Evolutionary conservation across 345 rosid genomes (phyloP).

Genomic region (Arabis alpina): DNA sequence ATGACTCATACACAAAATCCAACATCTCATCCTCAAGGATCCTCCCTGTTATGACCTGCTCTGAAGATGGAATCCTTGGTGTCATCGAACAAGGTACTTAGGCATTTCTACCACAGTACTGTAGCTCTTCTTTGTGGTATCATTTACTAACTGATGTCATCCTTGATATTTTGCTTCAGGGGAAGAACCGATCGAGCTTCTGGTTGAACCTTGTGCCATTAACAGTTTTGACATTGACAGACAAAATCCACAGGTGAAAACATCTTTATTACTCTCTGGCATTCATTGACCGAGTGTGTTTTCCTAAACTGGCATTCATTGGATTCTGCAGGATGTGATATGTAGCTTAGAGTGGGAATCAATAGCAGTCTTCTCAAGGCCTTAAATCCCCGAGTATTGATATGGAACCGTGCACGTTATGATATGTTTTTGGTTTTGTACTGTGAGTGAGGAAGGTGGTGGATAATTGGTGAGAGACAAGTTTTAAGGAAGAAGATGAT

Average conservation of each 20-base stretch:
- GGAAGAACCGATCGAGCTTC: conserved; percentile 71
- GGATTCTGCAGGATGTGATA: conserved; percentile 67
- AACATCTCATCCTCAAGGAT: conserved; percentile 66
- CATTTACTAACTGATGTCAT: conserved; percentile 5
- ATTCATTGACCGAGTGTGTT: neutral
- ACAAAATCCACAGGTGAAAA: conserved; percentile 71
- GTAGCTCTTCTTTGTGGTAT: neutral
- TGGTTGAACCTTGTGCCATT: conserved; percentile 91
- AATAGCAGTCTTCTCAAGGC: conserved; percentile 65
- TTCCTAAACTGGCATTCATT: conserved; percentile 13
- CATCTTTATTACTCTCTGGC: neutral
- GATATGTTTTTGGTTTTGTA: conserved; percentile 23
- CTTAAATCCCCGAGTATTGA: conserved; percentile 24
- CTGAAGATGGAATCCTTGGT: conserved; percentile 94
- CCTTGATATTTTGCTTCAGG: conserved; percentile 45
- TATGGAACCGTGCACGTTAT: neutral
- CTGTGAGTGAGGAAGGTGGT: conserved; percentile 14
- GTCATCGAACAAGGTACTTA: conserved; percentile 70
- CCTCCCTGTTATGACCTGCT: conserved; percentile 84
- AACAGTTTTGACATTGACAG: conserved; percentile 89
- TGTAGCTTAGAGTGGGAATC: conserved; percentile 97
- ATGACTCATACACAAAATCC: conserved; percentile 63
- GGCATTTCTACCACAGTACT: conserved; percentile 20
- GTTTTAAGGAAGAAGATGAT: conserved; percentile 1
- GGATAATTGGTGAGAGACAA: neutral